These are phyloP conservation scores for Termitomyces sp. DNA, from an alignment of 768 basidiomycete genomes.

Conservation along the genomic window DNA sequence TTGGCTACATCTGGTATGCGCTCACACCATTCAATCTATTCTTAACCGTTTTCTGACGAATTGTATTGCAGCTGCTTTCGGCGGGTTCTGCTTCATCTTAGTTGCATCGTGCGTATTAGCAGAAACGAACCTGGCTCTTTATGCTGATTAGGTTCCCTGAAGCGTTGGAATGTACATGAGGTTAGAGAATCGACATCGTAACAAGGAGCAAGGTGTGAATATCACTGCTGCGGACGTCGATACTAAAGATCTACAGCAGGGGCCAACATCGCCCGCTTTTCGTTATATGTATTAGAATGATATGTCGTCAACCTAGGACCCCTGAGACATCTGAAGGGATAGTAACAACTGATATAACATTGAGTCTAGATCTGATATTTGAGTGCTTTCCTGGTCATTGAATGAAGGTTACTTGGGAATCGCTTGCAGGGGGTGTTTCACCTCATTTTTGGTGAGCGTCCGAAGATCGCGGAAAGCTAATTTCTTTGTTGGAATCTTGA, in stretches of 20 bases:
- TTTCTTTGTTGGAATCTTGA: neutral
- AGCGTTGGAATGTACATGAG: constrained; percentile 48
- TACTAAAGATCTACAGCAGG: constrained; percentile 39
- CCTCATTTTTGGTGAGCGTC: neutral
- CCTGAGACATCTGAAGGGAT: too few species aligned
- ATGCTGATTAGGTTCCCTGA: constrained; percentile 2
- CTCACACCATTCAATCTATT: neutral
- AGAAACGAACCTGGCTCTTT: neutral
- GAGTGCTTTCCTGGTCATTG: too few species aligned
- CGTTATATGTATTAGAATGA: constrained; percentile 44
- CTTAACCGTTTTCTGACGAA: neutral
- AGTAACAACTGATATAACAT: too few species aligned
- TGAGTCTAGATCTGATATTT: too few species aligned
- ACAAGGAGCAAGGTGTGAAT: constrained; percentile 36
- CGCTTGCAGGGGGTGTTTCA: neutral
- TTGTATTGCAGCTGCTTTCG: constrained; percentile 36
- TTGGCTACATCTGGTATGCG: constrained; percentile 40
- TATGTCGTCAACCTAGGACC: too few species aligned
- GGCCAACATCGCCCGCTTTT: constrained; percentile 38
- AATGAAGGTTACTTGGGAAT: too few species aligned
- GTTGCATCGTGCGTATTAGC: constrained; percentile 29
- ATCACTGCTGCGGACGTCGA: constrained; percentile 41
- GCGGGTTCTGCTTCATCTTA: constrained; percentile 40
- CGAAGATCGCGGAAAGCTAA: neutral
- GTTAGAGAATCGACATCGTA: constrained; percentile 41